Evolutionary conservation across 2,329 filamentous ascomycete species (phyloP), one percentile per base, ranked within the genome.

Genomic region (Penicillium sp.): DNA sequence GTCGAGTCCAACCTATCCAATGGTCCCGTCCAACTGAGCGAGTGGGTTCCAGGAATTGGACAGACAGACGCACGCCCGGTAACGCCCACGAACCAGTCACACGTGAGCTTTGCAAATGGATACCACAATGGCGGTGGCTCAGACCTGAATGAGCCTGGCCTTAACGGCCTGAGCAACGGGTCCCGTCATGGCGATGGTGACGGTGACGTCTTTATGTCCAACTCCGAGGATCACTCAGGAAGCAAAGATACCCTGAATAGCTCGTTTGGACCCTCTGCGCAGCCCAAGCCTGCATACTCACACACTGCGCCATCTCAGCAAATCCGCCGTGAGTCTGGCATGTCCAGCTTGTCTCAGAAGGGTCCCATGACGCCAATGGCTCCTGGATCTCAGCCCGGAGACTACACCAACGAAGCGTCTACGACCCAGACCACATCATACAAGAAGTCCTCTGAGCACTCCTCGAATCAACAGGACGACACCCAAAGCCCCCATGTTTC

Each of bases 371-470:
- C 84, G 2, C 83, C 83, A 23, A 81, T 88, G 76, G 79, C 80
- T 9, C 80, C 80, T 13, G 82, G 83, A 57, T 85, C 85, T 31
- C 81, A 86, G 68, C 77, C 81, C 16, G 78, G 78, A 23, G 83
- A 88, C 83, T 88, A 86, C 57, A 78, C 88, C 53, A 97, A 98
- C 67, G 92, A 96, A 68, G 93, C 92, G 1, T 96, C 92, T 2
- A 96, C 93, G 1, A 98, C 93, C 1, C 87, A 87, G 23, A 89
- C 87, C 3, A 96, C 93, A 2, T 89, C 85, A 3, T 86, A 87
- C n/a, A 95, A 96, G 76, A 87, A 86, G 72, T 93, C 90, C 2
- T 91, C 90, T 1, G 87, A 90, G 60, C 84, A 86, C 6, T 92
- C 89, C 3, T 88, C 87, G 13, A 87, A 85, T 1, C 86, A 84